phyloP scores from a whole-genome alignment of 805 yeast genomes.

The Schwanniomyces sp. region DNA sequence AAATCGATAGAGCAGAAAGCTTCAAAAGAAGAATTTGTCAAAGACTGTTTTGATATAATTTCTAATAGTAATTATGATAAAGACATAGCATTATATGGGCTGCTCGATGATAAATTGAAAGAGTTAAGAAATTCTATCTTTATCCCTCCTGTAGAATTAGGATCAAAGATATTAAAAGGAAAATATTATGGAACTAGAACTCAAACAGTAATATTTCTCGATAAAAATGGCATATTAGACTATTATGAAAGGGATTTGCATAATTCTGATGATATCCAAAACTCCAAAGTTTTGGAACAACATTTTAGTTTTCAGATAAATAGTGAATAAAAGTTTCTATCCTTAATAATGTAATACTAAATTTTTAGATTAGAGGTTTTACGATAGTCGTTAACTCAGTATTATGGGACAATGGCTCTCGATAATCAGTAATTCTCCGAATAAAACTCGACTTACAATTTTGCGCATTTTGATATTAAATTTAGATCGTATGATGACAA shows the following conservation, averaged over 20 bases:
- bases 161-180: constrained; percentile 33
- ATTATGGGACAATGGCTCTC: too few relatives aligned
- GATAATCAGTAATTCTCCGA: too few relatives aligned
- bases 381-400: too few relatives aligned
- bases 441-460: not conserved
- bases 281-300: not conserved
- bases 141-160: constrained; percentile 62
- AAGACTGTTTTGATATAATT: constrained; percentile 54
- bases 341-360: too few relatives aligned
- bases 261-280: constrained; percentile 33
- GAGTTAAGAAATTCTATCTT: constrained; percentile 62
- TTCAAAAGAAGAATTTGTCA: constrained; percentile 43
- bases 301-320: not conserved
- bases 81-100: constrained; percentile 8
- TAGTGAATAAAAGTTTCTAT: not conserved
- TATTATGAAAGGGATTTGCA: constrained; percentile 66
- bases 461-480: not conserved
- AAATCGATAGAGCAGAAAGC: constrained; percentile 12
- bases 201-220: constrained; percentile 71
- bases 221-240: constrained; percentile 48
- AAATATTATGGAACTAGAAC: constrained; percentile 82
- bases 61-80: constrained; percentile 40
- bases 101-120: constrained; percentile 22
- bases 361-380: too few relatives aligned
- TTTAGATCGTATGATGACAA: not conserved